These are phyloP conservation scores for Beta vulgaris DNA, from an alignment of 148 eudicot genomes.

Conservation along the genomic window DNA sequence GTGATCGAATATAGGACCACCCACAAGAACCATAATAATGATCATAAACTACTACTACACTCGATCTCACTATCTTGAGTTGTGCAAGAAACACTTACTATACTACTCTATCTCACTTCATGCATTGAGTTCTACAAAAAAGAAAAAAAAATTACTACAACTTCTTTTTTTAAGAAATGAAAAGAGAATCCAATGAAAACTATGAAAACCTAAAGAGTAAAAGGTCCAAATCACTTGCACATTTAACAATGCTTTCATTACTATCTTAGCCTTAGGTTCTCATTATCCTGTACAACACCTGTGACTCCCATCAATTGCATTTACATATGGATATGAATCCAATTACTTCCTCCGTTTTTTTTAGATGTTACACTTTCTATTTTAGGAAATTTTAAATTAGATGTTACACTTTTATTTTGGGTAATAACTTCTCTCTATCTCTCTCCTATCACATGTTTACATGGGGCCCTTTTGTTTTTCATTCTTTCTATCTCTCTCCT, in stretches of 20 bases:
- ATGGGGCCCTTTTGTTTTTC: too few species aligned
- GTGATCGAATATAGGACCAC: constrained; percentile 26
- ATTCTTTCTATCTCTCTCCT: too few species aligned
- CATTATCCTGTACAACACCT: constrained; percentile 17
- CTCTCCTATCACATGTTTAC: too few species aligned
- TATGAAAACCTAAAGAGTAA: constrained; percentile 7
- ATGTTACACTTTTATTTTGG: too few species aligned
- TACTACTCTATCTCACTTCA: constrained; percentile 21
- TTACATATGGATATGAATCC: background rate
- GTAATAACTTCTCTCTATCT: too few species aligned
- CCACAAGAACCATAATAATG: constrained; percentile 23
- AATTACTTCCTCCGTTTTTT: too few species aligned
- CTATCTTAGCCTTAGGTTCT: constrained; percentile 9
- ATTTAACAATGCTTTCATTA: constrained; percentile 5
- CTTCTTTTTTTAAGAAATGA: too few species aligned
- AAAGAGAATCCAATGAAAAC: constrained; percentile 26
- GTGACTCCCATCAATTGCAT: constrained; percentile 25
- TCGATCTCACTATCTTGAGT: constrained; percentile 20
- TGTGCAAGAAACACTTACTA: constrained; percentile 18
- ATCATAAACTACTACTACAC: constrained; percentile 3
- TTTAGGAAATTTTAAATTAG: too few species aligned
- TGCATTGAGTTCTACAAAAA: constrained; percentile 16
- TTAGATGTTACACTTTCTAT: too few species aligned
- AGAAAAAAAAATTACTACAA: background rate
- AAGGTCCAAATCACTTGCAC: constrained; percentile 20